Conservation (phyloP, 2,329 filamentous ascomycete genomes). For the Scedosporium apiospermum region DNA sequence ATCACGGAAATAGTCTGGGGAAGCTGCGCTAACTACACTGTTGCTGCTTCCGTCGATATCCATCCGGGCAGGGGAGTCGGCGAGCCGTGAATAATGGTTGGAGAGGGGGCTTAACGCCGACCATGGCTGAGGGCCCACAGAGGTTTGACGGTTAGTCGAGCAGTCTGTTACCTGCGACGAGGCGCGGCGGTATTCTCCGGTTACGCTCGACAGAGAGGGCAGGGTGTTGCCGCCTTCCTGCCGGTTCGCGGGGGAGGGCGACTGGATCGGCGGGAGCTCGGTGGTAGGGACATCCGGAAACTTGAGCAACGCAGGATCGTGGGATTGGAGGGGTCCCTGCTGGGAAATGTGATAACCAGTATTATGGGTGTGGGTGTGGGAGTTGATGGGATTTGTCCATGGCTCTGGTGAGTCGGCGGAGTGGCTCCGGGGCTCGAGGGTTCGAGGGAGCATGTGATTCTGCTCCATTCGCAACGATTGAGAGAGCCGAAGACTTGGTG, state of each 20-base stretch:
- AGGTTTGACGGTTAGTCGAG: constrained; percentile 2
- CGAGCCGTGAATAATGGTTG: constrained; percentile 32
- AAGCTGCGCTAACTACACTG: constrained; percentile 30
- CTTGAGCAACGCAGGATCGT: constrained; percentile 20
- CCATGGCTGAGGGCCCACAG: constrained; percentile 24
- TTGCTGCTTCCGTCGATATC: constrained; percentile 35
- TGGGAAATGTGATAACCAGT: constrained; percentile 5
- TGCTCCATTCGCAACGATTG: constrained; percentile 23
- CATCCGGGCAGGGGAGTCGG: constrained; percentile 36
- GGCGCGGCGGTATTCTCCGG: constrained; percentile 15
- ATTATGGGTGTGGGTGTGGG: constrained; percentile 4
- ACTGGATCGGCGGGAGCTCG: constrained; percentile 34
- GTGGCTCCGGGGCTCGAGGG: constrained; percentile 12
- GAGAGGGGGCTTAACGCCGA: constrained; percentile 39
- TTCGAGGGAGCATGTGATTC: constrained; percentile 35
- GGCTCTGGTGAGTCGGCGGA: constrained; percentile 1
- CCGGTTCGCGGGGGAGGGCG: constrained; percentile 14
- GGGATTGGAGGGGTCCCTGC: constrained; percentile 14
- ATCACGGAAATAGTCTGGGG: constrained; percentile 35
- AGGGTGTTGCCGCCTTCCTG: constrained; percentile 20
- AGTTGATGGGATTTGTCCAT: constrained; percentile 4
- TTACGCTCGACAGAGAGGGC: constrained; percentile 33
- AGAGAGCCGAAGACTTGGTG: not conserved
- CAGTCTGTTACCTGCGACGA: constrained; percentile 10
- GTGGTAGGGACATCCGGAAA: constrained; percentile 25